phyloP scores from a whole-genome alignment of 176 grass and related monocot genomes.

The Carex littledalei region DNA sequence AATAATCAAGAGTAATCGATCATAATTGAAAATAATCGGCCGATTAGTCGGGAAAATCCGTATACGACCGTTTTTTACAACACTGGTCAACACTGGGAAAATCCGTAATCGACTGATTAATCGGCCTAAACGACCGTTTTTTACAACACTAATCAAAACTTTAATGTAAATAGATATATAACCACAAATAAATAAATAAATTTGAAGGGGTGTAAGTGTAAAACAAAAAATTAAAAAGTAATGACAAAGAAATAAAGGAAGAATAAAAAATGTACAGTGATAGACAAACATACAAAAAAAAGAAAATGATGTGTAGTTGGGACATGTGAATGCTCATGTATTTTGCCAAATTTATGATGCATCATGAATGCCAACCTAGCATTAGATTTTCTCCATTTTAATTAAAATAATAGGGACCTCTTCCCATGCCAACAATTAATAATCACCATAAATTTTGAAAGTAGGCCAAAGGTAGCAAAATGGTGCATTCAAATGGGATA shows the following conservation, averaged over 20 bases:
- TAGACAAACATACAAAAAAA: neutral
- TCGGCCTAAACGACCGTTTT: too few species aligned
- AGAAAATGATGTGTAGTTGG: neutral
- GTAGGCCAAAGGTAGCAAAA: neutral
- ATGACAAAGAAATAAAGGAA: neutral
- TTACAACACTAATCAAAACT: too few species aligned
- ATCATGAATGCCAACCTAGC: constrained; percentile 6
- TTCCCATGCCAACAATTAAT: neutral
- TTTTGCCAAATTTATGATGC: constrained; percentile 6
- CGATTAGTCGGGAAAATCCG: too few species aligned
- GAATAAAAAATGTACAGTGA: neutral
- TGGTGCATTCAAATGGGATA: neutral
- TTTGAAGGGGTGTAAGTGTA: neutral
- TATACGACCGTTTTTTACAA: too few species aligned
- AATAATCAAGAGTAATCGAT: too few species aligned
- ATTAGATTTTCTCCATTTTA: constrained; percentile 1
- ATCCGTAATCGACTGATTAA: too few species aligned
- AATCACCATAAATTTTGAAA: neutral
- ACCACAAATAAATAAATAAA: neutral
- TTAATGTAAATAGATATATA: too few species aligned
- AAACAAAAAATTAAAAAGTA: neutral
- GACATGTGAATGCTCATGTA: constrained; percentile 10
- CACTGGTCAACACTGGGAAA: too few species aligned
- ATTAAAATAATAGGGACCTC: neutral
- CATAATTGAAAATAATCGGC: too few species aligned